phyloP scores from a whole-genome alignment of 257 asterid species.

The Rauvolfia tetraphylla region DNA sequence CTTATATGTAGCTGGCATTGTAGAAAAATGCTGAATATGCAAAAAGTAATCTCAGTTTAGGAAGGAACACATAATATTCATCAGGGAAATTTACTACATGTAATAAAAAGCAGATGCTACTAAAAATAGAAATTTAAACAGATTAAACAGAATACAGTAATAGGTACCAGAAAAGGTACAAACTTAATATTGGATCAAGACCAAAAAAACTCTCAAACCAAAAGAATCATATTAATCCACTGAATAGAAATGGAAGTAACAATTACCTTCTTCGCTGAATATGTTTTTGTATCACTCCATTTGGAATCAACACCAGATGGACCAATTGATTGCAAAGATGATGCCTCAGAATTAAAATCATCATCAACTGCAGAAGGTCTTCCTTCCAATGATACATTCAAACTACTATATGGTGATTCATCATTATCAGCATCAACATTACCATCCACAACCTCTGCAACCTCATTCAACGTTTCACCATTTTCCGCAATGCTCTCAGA shows the following conservation, averaged over 20 bases:
- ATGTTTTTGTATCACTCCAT: conserved; percentile 83
- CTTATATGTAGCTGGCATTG: neutral
- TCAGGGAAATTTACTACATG: neutral
- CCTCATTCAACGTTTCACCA: conserved; percentile 35
- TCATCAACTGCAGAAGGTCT: conserved; percentile 47
- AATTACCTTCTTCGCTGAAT: conserved; percentile 66
- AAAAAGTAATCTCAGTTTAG: neutral
- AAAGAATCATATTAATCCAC: neutral
- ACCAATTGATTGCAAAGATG: conserved; percentile 33
- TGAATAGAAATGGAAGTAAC: conserved; percentile 9
- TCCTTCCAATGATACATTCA: conserved; percentile 42
- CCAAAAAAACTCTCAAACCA: neutral
- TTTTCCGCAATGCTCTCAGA: conserved; percentile 39
- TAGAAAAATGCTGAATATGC: neutral
- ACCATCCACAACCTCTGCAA: conserved; percentile 26
- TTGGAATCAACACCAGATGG: conserved; percentile 46
- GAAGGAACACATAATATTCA: neutral
- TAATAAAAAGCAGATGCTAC: neutral
- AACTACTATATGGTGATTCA: conserved; percentile 75
- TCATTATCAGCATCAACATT: conserved; percentile 41
- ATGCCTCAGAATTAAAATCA: conserved; percentile 34
- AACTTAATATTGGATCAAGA: neutral
- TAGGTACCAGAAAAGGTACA: neutral
- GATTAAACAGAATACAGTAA: neutral
- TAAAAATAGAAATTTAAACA: neutral